A percentile compares a stretch with the other conserved stretches of the same genome.
Evolutionary conservation across 306 rosid species (phyloP).

Genomic region (Quercus robur): DNA sequence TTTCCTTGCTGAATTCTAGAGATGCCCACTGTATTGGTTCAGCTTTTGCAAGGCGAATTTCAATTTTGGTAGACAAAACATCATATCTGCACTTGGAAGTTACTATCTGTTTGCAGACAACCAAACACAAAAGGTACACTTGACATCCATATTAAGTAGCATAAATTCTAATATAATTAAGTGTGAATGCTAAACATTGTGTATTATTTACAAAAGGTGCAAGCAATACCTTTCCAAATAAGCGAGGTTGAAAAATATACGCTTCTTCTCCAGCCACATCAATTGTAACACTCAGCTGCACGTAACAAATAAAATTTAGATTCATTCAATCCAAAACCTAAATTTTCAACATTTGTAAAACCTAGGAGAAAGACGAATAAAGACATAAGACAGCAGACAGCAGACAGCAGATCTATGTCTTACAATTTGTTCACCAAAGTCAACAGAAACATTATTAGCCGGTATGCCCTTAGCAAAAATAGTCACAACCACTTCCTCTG

Average conservation of each 20-base stretch:
- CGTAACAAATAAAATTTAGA: conserved; percentile 13
- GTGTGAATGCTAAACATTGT: not conserved
- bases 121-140: conserved; percentile 20
- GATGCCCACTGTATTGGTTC: conserved; percentile 53
- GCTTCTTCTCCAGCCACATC: conserved; percentile 59
- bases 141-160: not conserved
- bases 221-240: conserved; percentile 76
- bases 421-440: conserved; percentile 92
- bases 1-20: conserved; percentile 60
- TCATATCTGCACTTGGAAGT: conserved; percentile 52
- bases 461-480: conserved; percentile 78
- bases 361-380: not conserved
- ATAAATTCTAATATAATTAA: not conserved
- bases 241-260: conserved; percentile 67
- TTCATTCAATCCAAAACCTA: not conserved
- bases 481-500: conserved; percentile 71
- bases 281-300: conserved; percentile 72
- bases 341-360: conserved; percentile 7
- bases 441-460: conserved; percentile 44
- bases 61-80: conserved; percentile 74
- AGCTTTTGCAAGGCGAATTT: conserved; percentile 75
- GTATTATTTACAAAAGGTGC: not conserved
- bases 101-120: conserved; percentile 48
- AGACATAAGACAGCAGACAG: not conserved
- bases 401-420: conserved; percentile 19